These are phyloP conservation scores for Vitrella brassicaformis DNA, from an alignment of 73 alveolate genomes.

Conservation along the genomic window DNA sequence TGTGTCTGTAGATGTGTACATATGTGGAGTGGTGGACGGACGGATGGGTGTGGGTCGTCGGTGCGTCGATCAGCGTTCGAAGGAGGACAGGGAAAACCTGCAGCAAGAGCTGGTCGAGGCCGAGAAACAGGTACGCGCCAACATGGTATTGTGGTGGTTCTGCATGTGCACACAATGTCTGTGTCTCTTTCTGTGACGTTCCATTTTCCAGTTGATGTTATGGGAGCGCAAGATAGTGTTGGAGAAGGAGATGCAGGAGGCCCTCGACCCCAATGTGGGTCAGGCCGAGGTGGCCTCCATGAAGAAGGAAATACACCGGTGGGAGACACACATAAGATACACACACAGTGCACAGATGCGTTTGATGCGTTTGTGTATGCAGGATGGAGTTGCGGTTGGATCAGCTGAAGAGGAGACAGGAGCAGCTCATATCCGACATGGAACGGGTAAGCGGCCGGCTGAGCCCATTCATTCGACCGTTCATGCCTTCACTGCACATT, in stretches of 20 bases:
- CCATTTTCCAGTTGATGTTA: conserved; percentile 9
- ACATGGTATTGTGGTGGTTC: neutral
- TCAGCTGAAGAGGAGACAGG: conserved; percentile 62
- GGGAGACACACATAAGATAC: too few relatives aligned
- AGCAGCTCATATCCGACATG: conserved; percentile 71
- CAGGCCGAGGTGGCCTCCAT: conserved; percentile 71
- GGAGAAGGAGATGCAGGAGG: conserved; percentile 75
- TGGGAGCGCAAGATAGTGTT: conserved; percentile 78
- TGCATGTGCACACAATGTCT: neutral
- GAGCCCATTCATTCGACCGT: neutral
- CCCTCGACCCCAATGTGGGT: conserved; percentile 75
- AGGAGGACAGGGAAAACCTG: conserved; percentile 69
- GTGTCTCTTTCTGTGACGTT: neutral
- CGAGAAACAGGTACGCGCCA: conserved; percentile 54
- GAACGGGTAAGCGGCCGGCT: conserved; percentile 53
- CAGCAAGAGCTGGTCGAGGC: conserved; percentile 74
- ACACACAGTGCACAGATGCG: too few relatives aligned
- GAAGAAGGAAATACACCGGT: conserved; percentile 73
- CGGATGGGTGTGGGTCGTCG: too few relatives aligned
- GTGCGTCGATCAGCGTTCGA: conserved; percentile 54
- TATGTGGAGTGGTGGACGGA: too few relatives aligned
- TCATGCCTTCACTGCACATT: neutral
- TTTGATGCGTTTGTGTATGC: too few relatives aligned
- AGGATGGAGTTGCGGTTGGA: conserved; percentile 71
- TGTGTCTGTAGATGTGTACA: too few relatives aligned